Percentiles rank a stretch among this genome's conserved stretches.
Evolutionary conservation across 202 grass and related monocot genomes (phyloP).

Genomic region (Brachypodium distachyon): DNA sequence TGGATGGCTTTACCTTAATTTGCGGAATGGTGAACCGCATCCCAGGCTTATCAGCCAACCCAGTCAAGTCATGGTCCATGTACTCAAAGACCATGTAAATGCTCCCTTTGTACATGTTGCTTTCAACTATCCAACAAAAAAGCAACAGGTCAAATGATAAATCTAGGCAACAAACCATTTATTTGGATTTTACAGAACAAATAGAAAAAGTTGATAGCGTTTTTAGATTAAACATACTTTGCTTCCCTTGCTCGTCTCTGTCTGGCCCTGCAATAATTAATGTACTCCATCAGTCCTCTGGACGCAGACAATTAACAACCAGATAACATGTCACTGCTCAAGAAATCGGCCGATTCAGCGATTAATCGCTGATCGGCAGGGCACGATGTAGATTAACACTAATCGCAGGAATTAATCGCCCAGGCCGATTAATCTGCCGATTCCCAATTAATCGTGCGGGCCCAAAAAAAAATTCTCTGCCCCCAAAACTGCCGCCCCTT

Average conservation of each 20-base stretch:
- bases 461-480: too few relatives aligned
- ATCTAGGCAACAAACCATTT: neutral
- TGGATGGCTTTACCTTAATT: slow-evolving; percentile 68
- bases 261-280: slow-evolving; percentile 33
- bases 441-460: too few relatives aligned
- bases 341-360: too few relatives aligned
- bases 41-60: slow-evolving; percentile 70
- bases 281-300: neutral
- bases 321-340: too few relatives aligned
- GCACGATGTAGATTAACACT: too few relatives aligned
- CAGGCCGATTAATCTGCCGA: too few relatives aligned
- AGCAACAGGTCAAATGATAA: neutral
- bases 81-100: slow-evolving; percentile 98
- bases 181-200: neutral
- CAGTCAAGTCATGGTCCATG: slow-evolving; percentile 97
- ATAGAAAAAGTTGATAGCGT: neutral
- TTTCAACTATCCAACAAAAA: slow-evolving; percentile 42
- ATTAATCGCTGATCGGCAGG: too few relatives aligned
- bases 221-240: slow-evolving; percentile 5
- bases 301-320: neutral
- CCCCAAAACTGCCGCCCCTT: too few relatives aligned
- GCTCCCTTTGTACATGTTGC: slow-evolving; percentile 87
- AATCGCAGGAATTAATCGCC: too few relatives aligned
- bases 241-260: slow-evolving; percentile 42
- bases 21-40: slow-evolving; percentile 86